Conservation (phyloP, 1,284 basidiomycete species). For the Sporisorium scitamineum region DNA sequence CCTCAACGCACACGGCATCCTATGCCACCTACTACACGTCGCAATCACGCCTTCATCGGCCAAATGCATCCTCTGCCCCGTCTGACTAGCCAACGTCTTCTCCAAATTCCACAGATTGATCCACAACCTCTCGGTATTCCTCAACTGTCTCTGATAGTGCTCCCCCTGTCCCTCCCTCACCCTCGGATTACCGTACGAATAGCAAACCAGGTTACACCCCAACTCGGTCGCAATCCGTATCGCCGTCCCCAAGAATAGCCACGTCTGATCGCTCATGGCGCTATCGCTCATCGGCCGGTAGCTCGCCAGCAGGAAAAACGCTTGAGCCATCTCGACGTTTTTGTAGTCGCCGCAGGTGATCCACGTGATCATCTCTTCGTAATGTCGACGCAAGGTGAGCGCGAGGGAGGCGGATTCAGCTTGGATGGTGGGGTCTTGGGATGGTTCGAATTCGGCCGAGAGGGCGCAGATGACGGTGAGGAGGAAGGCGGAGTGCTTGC, state of each 20-base stretch:
- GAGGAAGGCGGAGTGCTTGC: constrained; percentile 46
- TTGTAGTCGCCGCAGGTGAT: constrained; percentile 44
- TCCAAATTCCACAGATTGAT: constrained; percentile 52
- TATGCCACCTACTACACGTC: constrained; percentile 40
- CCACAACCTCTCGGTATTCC: constrained; percentile 54
- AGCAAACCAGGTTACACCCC: constrained; percentile 46
- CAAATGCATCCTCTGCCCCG: constrained; percentile 50
- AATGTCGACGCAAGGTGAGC: constrained; percentile 12
- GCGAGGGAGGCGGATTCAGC: constrained; percentile 18
- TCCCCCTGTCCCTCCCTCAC: constrained; percentile 3
- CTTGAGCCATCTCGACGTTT: constrained; percentile 55
- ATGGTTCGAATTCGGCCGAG: constrained; percentile 32
- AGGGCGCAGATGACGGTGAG: constrained; percentile 45
- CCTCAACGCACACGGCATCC: constrained; percentile 27
- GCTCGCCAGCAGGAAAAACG: constrained; percentile 36
- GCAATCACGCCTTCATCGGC: constrained; percentile 50
- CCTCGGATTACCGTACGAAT: constrained; percentile 20
- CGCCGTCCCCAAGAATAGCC: constrained; percentile 36
- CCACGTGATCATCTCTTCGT: constrained; percentile 32
- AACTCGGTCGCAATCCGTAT: constrained; percentile 52
- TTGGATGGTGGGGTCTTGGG: neutral
- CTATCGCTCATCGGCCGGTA: constrained; percentile 34
- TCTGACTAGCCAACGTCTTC: constrained; percentile 47
- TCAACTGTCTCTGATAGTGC: constrained; percentile 47
- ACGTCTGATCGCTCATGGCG: constrained; percentile 51